Conservation (phyloP, 192 early-diverging fungal species). For the Kappamyces sp. region DNA sequence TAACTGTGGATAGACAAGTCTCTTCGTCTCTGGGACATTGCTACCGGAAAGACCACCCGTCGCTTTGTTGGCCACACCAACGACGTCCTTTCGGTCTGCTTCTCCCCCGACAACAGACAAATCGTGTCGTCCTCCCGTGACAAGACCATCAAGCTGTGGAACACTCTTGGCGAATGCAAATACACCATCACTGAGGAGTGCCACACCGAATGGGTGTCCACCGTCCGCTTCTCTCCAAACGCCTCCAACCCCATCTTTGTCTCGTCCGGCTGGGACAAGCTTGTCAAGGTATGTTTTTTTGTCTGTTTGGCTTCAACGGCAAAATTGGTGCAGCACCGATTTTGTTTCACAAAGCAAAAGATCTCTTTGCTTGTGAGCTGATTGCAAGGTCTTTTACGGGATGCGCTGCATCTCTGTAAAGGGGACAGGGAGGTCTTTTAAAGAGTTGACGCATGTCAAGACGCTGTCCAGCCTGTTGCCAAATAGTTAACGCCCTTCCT, state of each 20-base stretch:
- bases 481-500: conserved; percentile 15
- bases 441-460: background rate
- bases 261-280: conserved; percentile 98
- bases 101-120: conserved; percentile 99
- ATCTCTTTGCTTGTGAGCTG: background rate
- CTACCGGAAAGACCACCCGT: conserved; percentile 90
- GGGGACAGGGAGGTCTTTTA: conserved; percentile 13
- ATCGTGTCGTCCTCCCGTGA: conserved; percentile 98
- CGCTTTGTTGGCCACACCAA: conserved; percentile 96
- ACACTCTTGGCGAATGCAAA: conserved; percentile 99
- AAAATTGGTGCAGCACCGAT: background rate
- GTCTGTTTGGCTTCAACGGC: background rate
- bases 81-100: conserved; percentile 97
- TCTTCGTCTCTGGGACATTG: conserved; percentile 98
- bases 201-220: conserved; percentile 98
- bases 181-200: conserved; percentile 94
- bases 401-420: conserved; percentile 2
- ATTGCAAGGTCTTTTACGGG: conserved; percentile 10
- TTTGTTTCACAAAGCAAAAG: background rate
- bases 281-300: conserved; percentile 83
- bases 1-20: conserved; percentile 73
- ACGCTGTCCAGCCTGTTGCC: conserved; percentile 14
- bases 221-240: conserved; percentile 99
- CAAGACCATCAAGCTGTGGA: conserved; percentile 99
- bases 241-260: conserved; percentile 96